Evolutionary conservation across 1,284 basidiomycete genomes (phyloP).

Genomic region (Trichosporon sp.): DNA sequence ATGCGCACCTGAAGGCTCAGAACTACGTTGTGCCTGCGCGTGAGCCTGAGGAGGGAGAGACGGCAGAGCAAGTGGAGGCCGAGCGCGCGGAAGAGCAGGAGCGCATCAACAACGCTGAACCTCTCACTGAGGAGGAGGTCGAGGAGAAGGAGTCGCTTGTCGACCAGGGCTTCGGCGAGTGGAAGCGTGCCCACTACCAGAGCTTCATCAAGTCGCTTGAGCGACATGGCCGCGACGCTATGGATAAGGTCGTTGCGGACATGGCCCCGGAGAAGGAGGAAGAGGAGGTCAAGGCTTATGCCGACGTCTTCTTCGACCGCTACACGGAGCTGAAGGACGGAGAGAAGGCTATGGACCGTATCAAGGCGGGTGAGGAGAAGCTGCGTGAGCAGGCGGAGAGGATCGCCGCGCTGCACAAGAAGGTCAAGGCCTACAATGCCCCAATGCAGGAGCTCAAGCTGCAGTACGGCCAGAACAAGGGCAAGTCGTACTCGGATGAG

Average conservation of each 20-base stretch:
- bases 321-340: slow-evolving; percentile 84
- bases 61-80: slow-evolving; percentile 79
- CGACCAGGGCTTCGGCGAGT: slow-evolving; percentile 80
- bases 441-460: slow-evolving; percentile 95
- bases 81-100: slow-evolving; percentile 81
- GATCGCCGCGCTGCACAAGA: slow-evolving; percentile 81
- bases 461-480: slow-evolving; percentile 91
- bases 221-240: slow-evolving; percentile 78
- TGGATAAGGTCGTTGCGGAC: slow-evolving; percentile 64
- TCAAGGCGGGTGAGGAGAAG: slow-evolving; percentile 80
- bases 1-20: slow-evolving; percentile 72
- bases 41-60: slow-evolving; percentile 70
- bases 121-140: slow-evolving; percentile 81
- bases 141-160: slow-evolving; percentile 76
- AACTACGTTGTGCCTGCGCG: slow-evolving; percentile 71
- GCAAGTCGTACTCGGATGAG: slow-evolving; percentile 94
- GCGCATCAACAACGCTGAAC: slow-evolving; percentile 82
- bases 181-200: slow-evolving; percentile 92
- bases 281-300: slow-evolving; percentile 79
- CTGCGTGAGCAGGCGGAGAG: slow-evolving; percentile 66
- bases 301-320: slow-evolving; percentile 84
- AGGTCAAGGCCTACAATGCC: slow-evolving; percentile 77
- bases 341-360: slow-evolving; percentile 77
- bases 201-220: slow-evolving; percentile 85
- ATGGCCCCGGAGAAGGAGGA: slow-evolving; percentile 86